Percentiles rank a stretch among this genome's conserved stretches.
Conservation (phyloP, 306 rosid genomes). For the Cercis canadensis region DNA sequence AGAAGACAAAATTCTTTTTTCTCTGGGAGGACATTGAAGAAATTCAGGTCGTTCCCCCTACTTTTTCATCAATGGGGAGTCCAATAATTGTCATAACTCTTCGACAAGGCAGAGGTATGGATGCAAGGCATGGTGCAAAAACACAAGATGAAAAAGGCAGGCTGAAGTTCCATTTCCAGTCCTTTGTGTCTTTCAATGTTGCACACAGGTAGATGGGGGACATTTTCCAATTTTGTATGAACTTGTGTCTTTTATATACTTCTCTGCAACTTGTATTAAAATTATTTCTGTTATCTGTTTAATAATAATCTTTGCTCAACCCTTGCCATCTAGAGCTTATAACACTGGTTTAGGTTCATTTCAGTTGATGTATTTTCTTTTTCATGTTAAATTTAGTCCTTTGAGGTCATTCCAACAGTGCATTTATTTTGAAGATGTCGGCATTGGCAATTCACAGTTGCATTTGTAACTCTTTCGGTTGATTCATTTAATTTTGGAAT, state of each 20-base stretch:
- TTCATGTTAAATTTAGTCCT: no score
- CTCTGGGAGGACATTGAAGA: constrained; percentile 98
- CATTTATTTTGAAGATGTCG: no score
- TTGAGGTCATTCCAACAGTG: no score
- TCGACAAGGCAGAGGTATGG: constrained; percentile 82
- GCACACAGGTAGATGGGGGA: constrained; percentile 72
- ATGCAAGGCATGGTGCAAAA: constrained; percentile 92
- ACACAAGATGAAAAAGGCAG: constrained; percentile 88
- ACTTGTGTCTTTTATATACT: constrained; percentile 26
- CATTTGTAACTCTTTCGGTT: no score
- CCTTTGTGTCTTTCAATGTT: constrained; percentile 89
- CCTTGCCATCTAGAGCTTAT: no score
- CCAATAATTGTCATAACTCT: constrained; percentile 82
- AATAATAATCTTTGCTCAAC: no score
- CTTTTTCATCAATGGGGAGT: constrained; percentile 95
- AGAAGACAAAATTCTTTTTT: constrained; percentile 85
- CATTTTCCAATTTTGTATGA: constrained; percentile 26
- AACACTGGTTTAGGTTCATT: no score
- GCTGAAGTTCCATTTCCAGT: constrained; percentile 91
- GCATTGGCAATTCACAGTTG: no score
- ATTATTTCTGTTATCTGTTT: no score
- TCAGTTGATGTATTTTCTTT: no score
- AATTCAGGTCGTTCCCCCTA: constrained; percentile 73
- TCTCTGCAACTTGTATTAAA: no score
- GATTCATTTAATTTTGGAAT: no score